Evolutionary conservation across 2,329 filamentous ascomycete species (phyloP), one percentile per base, ranked within the genome.

Genomic region (Colletotrichum eremochloae): DNA sequence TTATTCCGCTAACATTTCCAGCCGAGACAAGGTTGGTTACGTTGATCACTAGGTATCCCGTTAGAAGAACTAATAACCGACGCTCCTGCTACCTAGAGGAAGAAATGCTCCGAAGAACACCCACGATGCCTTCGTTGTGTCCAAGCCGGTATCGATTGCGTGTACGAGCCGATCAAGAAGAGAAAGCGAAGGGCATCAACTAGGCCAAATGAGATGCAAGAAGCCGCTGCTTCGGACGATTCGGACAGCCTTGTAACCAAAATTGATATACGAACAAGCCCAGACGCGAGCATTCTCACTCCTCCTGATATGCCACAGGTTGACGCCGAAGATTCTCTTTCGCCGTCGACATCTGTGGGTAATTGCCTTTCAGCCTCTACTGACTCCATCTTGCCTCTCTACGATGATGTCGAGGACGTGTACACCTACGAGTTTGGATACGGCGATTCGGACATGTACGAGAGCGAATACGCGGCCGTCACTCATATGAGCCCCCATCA

Each of bases 91-190:
- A 24, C 24, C 24, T 14, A 74, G 73, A 63, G 73, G 42, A 74
- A 74, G 38, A 74, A 74, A 56, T 74, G 73, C 50, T 74, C 73
- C 18, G 73, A 74, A 62, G 73, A 74, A 56, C 71, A 64, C 15
- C 73, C 73, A 6, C 73, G 63, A 38, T 74, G 73, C 40, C 60
- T 73, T 3, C 73, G 73, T 20, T 74, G 73, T 55, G 53, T 74
- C 9, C 73, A 74, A 48, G 67, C 71, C 24, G 71, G 73, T 15
- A 63, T 74, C 18, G 46, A 48, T 20, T 74, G 73, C 42, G 60
- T 73, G 5, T 74, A 74, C 18, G 73, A 74, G 20, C 73, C 73
- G 36, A 74, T 74, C 56, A 74, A 74, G 67, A 74, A 71, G 52
- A 69, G 73, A 4, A 74, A 74, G 63, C 65, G 68, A 42, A 66